phyloP scores from a whole-genome alignment of 306 rosid species.

The Lathyrus tuberosus region DNA sequence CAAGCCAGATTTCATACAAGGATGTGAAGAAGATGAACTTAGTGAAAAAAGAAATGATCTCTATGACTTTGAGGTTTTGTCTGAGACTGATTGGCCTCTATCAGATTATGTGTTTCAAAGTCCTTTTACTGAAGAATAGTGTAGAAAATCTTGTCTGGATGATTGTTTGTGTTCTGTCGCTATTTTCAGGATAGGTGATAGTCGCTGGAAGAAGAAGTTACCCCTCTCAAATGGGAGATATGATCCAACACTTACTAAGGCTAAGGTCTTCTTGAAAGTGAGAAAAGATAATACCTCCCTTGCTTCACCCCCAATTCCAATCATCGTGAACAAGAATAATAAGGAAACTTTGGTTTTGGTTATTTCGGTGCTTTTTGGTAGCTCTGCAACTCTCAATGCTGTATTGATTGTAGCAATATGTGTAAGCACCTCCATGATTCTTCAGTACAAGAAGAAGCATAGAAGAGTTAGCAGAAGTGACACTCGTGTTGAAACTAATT shows the following conservation, averaged over 20 bases:
- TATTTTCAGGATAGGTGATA: conserved; percentile 21
- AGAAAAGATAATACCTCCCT: too few species aligned
- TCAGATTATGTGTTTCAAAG: conserved; percentile 25
- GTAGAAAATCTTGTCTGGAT: conserved; percentile 45
- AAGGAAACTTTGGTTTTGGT: conserved; percentile 32
- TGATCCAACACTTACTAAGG: conserved; percentile 16
- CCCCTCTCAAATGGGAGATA: conserved; percentile 56
- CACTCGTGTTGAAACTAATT: conserved; percentile 22
- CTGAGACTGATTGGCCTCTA: conserved; percentile 39
- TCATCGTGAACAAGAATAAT: too few species aligned
- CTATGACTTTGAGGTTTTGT: conserved; percentile 30
- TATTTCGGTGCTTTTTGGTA: conserved; percentile 47
- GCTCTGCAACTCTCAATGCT: conserved; percentile 47
- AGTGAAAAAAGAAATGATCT: not conserved
- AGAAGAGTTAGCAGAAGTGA: conserved; percentile 11
- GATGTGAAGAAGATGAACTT: conserved; percentile 41
- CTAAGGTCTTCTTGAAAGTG: too few species aligned
- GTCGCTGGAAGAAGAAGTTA: conserved; percentile 52
- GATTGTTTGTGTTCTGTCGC: conserved; percentile 59
- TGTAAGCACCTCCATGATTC: conserved; percentile 20
- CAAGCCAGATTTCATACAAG: conserved; percentile 46
- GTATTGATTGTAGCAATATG: conserved; percentile 25
- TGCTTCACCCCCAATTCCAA: too few species aligned
- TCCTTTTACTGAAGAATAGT: conserved; percentile 40
- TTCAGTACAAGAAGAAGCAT: conserved; percentile 28